Evolutionary conservation across 768 basidiomycete species (phyloP), one percentile per base, ranked within the genome.

Genomic region (Kwoniella heveanensis): DNA sequence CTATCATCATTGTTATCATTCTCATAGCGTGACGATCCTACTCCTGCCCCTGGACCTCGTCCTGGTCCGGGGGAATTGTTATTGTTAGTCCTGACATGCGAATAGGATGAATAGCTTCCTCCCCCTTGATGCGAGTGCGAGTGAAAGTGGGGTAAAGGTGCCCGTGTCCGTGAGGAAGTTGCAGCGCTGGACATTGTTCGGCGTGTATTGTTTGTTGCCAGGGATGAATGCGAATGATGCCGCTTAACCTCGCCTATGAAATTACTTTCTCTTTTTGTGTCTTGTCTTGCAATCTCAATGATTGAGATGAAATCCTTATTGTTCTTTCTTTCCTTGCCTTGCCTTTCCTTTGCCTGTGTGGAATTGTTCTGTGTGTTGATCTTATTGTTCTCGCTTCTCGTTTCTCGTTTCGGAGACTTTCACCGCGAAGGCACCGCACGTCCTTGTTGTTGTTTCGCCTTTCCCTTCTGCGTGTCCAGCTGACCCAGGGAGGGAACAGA

Each of bases 321-420:
- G 26, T 8, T 27, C 22, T 21, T 24, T 24, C 26, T 21, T 51
- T 21, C 25, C 22, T 24, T 21, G 2, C 22, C 13, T 21, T 13
- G 21, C 22, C 26, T 19, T n/a, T 26, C 22, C n/a, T n/a, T 24
- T 51, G 49, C 49, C 12, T 21, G 21, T 24, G 22, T 6, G 3
- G 2, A 24, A 19, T 7, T 19, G 46, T 19, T 6, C 22, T 24
- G 19, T 47, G 21, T 13, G n/a, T n/a, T n/a, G n/a, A 24, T 51
- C 49, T 17, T 51, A 51, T 51, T 48, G 47, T 48, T 48, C 47
- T 6, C n/a, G n/a, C n/a, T n/a, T n/a, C n/a, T n/a, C n/a, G n/a
- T n/a, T n/a, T 48, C n/a, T 48, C 47, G 49, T 52, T 27, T 50
- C 48, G 26, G 48, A 50, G 21, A 50, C 48, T 24, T 27, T 50